Evolutionary conservation across 352 stramenopile species (phyloP), one percentile per base, ranked within the genome.

Genomic region (Pythium aristosporum): DNA sequence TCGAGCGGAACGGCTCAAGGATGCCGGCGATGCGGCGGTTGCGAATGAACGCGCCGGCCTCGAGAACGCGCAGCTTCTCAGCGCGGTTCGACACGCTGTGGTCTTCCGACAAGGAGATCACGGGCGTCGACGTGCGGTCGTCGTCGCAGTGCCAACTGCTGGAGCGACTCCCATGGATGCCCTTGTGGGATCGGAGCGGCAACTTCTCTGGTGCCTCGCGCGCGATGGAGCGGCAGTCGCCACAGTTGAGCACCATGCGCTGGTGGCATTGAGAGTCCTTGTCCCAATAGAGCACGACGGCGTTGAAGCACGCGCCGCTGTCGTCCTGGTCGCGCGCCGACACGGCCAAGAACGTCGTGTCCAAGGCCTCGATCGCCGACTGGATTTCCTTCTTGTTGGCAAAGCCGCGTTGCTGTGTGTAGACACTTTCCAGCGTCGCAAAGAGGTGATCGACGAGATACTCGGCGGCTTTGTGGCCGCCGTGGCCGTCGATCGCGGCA

Each of bases 1-100:
- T 88, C 6, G 80, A 84, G 21, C 89, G 75, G n/a, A 91, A 94
- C 2, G 90, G 85, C 36, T 91, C 88, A 6, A 96, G 52, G 34
- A 92, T 73, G 16, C 88, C 88, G 21, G 85, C 81, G 39, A 96
- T 80, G 11, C 85, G 82, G 13, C 77, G 77, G 57, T 89, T 83
- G 28, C 85, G 70, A 18, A 96, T 83, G 55, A 74, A 79, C 21
- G 80, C 88, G 28, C 88, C 88, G 32, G 77, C 88, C 32, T 66
- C 61, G 10, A 84, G 47, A 47, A 88, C 85, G 30, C 88, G 80
- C 61, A 71, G 64, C 41, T 78, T 79, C 62, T 96, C 88, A 11
- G 71, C 65, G 6, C 30, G 57, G 63, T 88, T 87, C 15, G 62
- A 74, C 12, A 83, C 75, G 57, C 88, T 92, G 72, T 96, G 88